Conservation (phyloP, 257 asterid genomes). For the Nicotiana tabacum region DNA sequence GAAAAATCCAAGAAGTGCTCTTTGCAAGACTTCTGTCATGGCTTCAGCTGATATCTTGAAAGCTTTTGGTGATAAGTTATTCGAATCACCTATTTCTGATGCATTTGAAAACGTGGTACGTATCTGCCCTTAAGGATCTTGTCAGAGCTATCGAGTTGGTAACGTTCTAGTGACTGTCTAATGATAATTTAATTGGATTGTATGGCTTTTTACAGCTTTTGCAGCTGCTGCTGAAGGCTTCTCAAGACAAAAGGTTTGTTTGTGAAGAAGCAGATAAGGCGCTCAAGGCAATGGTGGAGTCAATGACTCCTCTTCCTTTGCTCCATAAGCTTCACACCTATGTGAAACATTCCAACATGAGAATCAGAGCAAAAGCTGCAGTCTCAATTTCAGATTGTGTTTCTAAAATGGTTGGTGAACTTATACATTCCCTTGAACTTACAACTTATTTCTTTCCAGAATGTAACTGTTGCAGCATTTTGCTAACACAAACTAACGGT, state of each 20-base stretch:
- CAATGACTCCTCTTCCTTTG: constrained; percentile 62
- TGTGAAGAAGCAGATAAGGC: constrained; percentile 93
- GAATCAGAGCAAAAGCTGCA: constrained; percentile 88
- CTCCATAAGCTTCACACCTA: constrained; percentile 55
- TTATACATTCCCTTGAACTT: background rate
- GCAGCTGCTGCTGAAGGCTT: constrained; percentile 86
- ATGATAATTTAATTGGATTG: background rate
- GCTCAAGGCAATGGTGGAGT: constrained; percentile 56
- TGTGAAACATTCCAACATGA: constrained; percentile 60
- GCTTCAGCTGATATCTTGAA: constrained; percentile 79
- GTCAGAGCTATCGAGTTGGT: background rate
- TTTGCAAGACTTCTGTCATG: constrained; percentile 87
- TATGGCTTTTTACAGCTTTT: constrained; percentile 39
- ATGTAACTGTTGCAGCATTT: background rate
- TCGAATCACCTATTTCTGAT: constrained; percentile 45
- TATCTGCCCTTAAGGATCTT: background rate
- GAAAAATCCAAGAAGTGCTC: constrained; percentile 98
- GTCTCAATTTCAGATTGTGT: constrained; percentile 58
- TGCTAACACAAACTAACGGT: background rate
- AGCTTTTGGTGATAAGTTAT: constrained; percentile 61
- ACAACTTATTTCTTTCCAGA: background rate
- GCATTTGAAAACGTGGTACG: constrained; percentile 64
- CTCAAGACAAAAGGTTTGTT: constrained; percentile 93
- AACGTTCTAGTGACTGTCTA: background rate
- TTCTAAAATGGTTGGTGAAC: constrained; percentile 60